phyloP scores from a whole-genome alignment of 2,329 filamentous ascomycete genomes.

The Fusarium paranaense region DNA sequence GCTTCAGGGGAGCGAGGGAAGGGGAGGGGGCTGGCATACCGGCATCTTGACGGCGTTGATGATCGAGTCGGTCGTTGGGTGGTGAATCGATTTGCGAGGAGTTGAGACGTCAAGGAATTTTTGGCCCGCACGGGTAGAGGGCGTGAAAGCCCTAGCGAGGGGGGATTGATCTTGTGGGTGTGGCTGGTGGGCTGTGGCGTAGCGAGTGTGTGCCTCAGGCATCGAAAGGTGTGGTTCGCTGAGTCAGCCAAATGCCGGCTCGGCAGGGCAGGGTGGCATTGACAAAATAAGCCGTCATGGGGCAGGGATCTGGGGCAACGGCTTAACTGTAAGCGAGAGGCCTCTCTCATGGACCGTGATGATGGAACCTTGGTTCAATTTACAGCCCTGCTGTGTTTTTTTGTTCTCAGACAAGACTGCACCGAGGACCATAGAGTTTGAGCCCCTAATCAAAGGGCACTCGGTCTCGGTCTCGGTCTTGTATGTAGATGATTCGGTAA shows the following conservation, averaged over 20 bases:
- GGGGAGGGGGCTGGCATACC: conserved; percentile 48
- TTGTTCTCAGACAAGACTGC: neutral
- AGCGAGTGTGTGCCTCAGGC: conserved; percentile 28
- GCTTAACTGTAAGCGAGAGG: neutral
- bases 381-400: neutral
- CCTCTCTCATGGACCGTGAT: conserved; percentile 10
- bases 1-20: conserved; percentile 8
- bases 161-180: conserved; percentile 30
- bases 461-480: neutral
- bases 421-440: neutral
- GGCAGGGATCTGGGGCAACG: neutral
- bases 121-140: conserved; percentile 47
- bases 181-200: conserved; percentile 33
- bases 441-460: neutral
- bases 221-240: neutral
- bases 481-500: neutral
- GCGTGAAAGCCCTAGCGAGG: conserved; percentile 53
- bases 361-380: neutral
- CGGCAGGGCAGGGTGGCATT: neutral
- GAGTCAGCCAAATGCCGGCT: conserved; percentile 18
- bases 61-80: conserved; percentile 52
- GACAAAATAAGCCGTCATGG: conserved; percentile 33
- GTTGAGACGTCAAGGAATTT: conserved; percentile 50
- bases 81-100: conserved; percentile 48
- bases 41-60: conserved; percentile 56